Percentiles rank a stretch among this genome's conserved stretches.
These are phyloP conservation scores for Fonsecaea multimorphosa DNA, from an alignment of 2,329 filamentous ascomycete species.

Conservation along the genomic window DNA sequence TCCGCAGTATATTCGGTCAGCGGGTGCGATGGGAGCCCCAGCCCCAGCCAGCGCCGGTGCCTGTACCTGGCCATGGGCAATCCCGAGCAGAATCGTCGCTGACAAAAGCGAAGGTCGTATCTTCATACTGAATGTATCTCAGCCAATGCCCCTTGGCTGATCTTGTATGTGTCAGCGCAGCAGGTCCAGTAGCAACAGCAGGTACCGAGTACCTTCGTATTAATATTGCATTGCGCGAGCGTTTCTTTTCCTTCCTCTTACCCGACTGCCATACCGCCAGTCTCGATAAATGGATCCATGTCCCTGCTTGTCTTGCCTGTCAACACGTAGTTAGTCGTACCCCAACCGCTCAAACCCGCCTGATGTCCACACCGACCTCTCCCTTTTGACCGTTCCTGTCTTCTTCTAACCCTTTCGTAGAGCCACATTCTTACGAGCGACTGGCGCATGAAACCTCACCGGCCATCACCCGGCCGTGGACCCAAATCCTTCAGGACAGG, in stretches of 20 bases:
- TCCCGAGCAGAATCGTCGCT: not conserved
- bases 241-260: too few relatives aligned
- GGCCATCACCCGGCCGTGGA: not conserved
- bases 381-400: too few relatives aligned
- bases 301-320: too few relatives aligned
- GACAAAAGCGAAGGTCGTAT: not conserved
- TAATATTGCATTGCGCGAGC: not conserved
- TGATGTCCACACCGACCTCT: too few relatives aligned
- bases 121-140: not conserved
- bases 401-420: not conserved
- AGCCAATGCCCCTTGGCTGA: not conserved
- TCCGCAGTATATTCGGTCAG: constrained; percentile 11
- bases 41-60: constrained; percentile 5
- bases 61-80: constrained; percentile 8
- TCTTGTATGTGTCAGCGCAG: not conserved
- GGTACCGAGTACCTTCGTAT: not conserved
- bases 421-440: not conserved
- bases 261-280: too few relatives aligned
- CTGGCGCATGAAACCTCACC: not conserved
- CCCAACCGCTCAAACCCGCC: too few relatives aligned
- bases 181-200: not conserved
- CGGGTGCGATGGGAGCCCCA: constrained; percentile 1
- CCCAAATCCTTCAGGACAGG: not conserved
- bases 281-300: too few relatives aligned
- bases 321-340: too few relatives aligned